Evolutionary conservation across 768 basidiomycete genomes (phyloP).

Genomic region (Saitozyma podzolica): DNA sequence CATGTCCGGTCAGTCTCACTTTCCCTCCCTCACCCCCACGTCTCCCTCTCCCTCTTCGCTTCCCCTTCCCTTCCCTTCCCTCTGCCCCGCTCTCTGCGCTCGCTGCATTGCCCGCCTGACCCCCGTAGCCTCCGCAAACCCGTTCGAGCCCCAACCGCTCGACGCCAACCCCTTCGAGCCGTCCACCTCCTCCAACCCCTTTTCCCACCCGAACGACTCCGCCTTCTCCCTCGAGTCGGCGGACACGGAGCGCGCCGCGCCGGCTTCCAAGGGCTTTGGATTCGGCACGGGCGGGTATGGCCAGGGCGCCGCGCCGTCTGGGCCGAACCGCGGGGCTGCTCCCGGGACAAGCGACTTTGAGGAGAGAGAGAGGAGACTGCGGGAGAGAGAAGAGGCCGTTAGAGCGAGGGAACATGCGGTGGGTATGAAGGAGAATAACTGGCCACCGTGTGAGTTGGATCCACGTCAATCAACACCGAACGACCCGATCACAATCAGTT

Average conservation of each 20-base stretch:
- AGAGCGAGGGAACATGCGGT: constrained; percentile 78
- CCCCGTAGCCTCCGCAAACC: neutral
- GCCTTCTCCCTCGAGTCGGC: constrained; percentile 43
- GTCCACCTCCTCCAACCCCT: constrained; percentile 33
- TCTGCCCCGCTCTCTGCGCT: too few relatives aligned
- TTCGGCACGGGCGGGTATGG: neutral
- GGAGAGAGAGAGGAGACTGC: constrained; percentile 34
- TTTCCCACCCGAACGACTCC: constrained; percentile 40
- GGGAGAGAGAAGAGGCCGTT: constrained; percentile 61
- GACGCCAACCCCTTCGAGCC: constrained; percentile 27
- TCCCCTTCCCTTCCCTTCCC: too few relatives aligned
- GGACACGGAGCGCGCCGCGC: constrained; percentile 21
- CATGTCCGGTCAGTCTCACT: too few relatives aligned
- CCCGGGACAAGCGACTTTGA: constrained; percentile 17
- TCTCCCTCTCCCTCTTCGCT: too few relatives aligned
- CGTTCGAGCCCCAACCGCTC: neutral
- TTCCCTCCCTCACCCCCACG: too few relatives aligned
- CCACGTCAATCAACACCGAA: neutral
- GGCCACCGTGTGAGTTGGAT: constrained; percentile 72
- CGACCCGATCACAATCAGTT: too few relatives aligned
- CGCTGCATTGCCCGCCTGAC: too few relatives aligned
- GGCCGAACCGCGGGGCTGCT: constrained; percentile 16
- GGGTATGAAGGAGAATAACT: constrained; percentile 73
- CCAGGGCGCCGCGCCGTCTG: neutral
- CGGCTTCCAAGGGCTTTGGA: too few relatives aligned